Percentiles rank a stretch among this genome's conserved stretches.
phyloP scores from a whole-genome alignment of 163 green algal genomes.

The Volvox carteri region DNA sequence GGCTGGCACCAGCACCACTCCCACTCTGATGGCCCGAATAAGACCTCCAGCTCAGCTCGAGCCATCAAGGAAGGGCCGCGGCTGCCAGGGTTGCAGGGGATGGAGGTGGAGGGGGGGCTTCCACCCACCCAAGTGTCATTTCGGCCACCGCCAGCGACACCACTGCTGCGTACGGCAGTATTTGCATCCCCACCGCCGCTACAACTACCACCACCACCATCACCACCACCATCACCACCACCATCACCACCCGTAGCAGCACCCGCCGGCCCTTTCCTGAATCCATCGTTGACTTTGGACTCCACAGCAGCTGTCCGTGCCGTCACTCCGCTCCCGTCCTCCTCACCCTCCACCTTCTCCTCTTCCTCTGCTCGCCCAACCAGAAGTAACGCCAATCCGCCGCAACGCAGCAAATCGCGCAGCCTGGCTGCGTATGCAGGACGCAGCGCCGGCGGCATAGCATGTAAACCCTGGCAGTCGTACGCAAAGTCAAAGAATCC shows the following conservation, averaged over 20 bases:
- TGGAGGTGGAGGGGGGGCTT: neutral
- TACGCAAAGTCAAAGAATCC: slow-evolving; percentile 23
- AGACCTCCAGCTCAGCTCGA: neutral
- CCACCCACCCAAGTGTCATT: neutral
- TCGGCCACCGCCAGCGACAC: neutral
- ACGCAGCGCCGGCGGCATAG: slow-evolving; percentile 17
- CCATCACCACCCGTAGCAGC: too few species aligned
- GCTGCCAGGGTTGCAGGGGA: too few species aligned
- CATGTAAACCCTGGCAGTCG: slow-evolving; percentile 47
- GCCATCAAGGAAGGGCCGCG: neutral
- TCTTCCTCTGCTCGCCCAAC: slow-evolving; percentile 13
- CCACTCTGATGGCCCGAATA: neutral
- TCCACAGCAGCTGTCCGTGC: too few species aligned
- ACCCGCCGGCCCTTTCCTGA: too few species aligned
- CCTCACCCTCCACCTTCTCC: too few species aligned
- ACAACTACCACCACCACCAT: neutral
- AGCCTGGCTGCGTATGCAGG: neutral
- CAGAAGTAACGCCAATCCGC: slow-evolving; percentile 31
- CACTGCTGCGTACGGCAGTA: neutral
- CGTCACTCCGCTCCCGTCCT: too few species aligned
- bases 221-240: neutral
- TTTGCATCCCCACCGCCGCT: too few species aligned
- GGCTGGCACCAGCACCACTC: slow-evolving; percentile 6
- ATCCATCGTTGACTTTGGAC: too few species aligned
- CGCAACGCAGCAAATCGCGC: neutral